Evolutionary conservation across 306 rosid species (phyloP), one percentile per base, ranked within the genome.

Genomic region (Quercus agrifolia): DNA sequence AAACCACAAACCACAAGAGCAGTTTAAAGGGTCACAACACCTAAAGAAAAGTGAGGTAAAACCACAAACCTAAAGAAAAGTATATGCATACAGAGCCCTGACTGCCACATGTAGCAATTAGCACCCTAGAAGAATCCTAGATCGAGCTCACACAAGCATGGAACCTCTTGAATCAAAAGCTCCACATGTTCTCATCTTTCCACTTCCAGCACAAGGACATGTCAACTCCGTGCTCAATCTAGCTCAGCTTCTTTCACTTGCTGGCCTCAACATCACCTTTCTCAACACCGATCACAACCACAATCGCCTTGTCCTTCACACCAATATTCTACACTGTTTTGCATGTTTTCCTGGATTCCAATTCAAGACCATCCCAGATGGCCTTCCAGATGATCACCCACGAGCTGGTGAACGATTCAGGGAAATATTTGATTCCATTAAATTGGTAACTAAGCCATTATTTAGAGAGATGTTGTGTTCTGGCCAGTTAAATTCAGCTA

Each of bases 181-280:
- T 5, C 73, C 75, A 1, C 77, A 78, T 7, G 81, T 83, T 30
- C 74, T 83, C 1, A 57, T 86, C n/a, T 75, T 86, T 52, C 85
- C 89, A 1, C 8, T 73, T 2, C 83, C 85, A 18, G 54, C 15
- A 1, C 87, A 83, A 52, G 85, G 89, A 18, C 87, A 80, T 46
- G 81, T 86, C 12, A 78, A 73, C 69, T 18, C 81, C 25, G 80
- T 76, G 85, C 87, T 86, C 17, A 74, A 83, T 10, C 83, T 86
- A 1, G 89, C 83, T 0, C 81, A 83, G 83, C 87, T 86, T 64
- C 87, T 86, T 6, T 41, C 56, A 19, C 74, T 74, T 3, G 57
- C 75, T 10, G 56, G 61, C 17, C 23, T 83, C 70, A 77, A 74
- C 7, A 75, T 83, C 44, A 86, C 87, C 56, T 78, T 83, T 35